Conservation (phyloP, 495 filamentous ascomycete genomes). For the Penicillium atrosanguineum region DNA sequence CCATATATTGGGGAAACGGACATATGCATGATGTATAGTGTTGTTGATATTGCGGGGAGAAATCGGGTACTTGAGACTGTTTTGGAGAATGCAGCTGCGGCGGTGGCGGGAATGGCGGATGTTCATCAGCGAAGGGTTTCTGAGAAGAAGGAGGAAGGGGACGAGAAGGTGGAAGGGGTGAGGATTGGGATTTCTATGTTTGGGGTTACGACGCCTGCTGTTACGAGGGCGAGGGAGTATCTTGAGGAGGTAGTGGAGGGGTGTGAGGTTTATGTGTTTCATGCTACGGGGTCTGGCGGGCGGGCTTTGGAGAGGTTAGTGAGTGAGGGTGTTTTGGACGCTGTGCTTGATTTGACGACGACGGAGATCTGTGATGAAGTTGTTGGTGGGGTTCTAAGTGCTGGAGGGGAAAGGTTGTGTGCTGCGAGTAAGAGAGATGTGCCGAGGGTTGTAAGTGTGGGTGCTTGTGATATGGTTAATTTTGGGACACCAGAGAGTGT, state of each 20-base stretch:
- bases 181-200: constrained; percentile 69
- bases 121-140: background rate
- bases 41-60: constrained; percentile 66
- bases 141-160: background rate
- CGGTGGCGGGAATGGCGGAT: constrained; percentile 53
- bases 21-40: constrained; percentile 65
- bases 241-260: constrained; percentile 34
- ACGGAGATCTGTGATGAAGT: constrained; percentile 64
- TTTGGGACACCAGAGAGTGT: constrained; percentile 57
- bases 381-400: constrained; percentile 59
- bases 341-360: constrained; percentile 66
- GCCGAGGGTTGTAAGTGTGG: constrained; percentile 60
- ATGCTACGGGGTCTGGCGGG: constrained; percentile 66
- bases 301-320: constrained; percentile 65
- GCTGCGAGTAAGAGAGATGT: constrained; percentile 53
- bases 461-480: constrained; percentile 68
- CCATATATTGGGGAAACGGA: constrained; percentile 62
- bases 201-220: constrained; percentile 67
- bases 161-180: constrained; percentile 12
- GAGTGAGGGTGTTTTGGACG: constrained; percentile 51
- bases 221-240: constrained; percentile 43
- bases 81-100: constrained; percentile 59
- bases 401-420: constrained; percentile 51
- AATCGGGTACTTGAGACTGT: constrained; percentile 56
- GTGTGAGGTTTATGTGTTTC: constrained; percentile 63